Evolutionary conservation across 2,329 filamentous ascomycete genomes (phyloP), one percentile per base, ranked within the genome.

Genomic region (Monilinia fructicola): DNA sequence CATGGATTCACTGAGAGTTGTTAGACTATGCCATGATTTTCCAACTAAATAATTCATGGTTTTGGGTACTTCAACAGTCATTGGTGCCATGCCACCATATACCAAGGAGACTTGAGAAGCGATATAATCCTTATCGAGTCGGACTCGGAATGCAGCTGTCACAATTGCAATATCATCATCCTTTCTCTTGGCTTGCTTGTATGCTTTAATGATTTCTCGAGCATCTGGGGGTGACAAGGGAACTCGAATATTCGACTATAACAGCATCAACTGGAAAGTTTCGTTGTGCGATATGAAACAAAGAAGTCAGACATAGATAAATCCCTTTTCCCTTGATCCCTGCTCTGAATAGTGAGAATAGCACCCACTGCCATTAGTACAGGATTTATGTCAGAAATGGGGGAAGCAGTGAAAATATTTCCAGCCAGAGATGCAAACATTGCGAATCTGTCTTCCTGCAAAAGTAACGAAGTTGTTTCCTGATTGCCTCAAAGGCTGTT

Each of bases 161-260:
- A 97, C 94, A 72, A 98, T 98, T 3, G 94, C 94, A 74, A 98
- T 98, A 75, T 98, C 94, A 73, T 98, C 94, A 72, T 98, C 94
- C 76, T 97, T 97, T 71, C 94, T 83, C 81, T 98, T 98, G 0
- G 94, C 88, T 77, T 97, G 94, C 78, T 98, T 98, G 79, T 97
- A 98, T 1, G 93, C 89, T 58, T 91, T 87, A 76, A 96, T 90
- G 74, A 89, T 91, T 75, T 97, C 94, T 4, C 89, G 88, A 73
- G 87, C 89, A 59, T 87, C 83, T 2, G 59, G n/a, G 28, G 83
- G 82, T 0, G 90, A 89, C 3, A 90, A 79, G 0, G 94, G 94
- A 50, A 98, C 91, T 16, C 88, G 86, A 68, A 98, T 89, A 38
- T 88, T 88, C n/a, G 0, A 91, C 87, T 68, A 98, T 93, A 69